These are phyloP conservation scores for Cryphonectria japonica DNA, from an alignment of 2,329 filamentous ascomycete genomes.

Conservation along the genomic window DNA sequence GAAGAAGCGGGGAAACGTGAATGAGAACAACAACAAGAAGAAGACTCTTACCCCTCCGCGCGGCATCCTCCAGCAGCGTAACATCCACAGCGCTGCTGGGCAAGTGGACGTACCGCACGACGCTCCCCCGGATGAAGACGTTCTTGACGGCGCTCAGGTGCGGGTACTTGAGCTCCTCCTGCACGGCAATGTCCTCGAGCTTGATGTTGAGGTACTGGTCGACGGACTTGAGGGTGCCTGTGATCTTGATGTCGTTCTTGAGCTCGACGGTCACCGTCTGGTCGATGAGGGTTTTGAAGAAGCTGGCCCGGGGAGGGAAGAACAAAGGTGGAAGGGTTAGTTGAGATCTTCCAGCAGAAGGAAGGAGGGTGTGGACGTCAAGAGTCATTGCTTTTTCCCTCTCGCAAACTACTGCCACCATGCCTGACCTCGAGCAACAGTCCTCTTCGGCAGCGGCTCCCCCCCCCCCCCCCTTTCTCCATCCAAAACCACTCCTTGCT, in stretches of 20 bases:
- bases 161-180: slow-evolving; percentile 93
- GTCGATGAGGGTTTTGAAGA: slow-evolving; percentile 99
- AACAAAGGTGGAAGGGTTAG: neutral
- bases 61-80: slow-evolving; percentile 86
- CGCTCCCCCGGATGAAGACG: slow-evolving; percentile 91
- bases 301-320: slow-evolving; percentile 56
- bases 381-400: no score
- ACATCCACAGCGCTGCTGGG: slow-evolving; percentile 83
- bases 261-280: slow-evolving; percentile 97
- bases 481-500: neutral
- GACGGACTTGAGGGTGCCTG: slow-evolving; percentile 92
- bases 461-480: neutral
- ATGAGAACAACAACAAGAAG: neutral
- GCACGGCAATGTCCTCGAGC: slow-evolving; percentile 89
- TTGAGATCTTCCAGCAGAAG: neutral
- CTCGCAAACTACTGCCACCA: neutral
- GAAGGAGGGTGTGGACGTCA: neutral
- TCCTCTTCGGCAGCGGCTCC: neutral
- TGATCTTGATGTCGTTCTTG: slow-evolving; percentile 98
- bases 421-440: neutral
- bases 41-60: slow-evolving; percentile 69
- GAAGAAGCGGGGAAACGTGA: slow-evolving; percentile 10
- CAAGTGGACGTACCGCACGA: slow-evolving; percentile 90
- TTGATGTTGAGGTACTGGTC: slow-evolving; percentile 99
- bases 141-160: slow-evolving; percentile 91